Conservation (phyloP, 2,329 filamentous ascomycete species). For the Hypoxylon sp. region DNA sequence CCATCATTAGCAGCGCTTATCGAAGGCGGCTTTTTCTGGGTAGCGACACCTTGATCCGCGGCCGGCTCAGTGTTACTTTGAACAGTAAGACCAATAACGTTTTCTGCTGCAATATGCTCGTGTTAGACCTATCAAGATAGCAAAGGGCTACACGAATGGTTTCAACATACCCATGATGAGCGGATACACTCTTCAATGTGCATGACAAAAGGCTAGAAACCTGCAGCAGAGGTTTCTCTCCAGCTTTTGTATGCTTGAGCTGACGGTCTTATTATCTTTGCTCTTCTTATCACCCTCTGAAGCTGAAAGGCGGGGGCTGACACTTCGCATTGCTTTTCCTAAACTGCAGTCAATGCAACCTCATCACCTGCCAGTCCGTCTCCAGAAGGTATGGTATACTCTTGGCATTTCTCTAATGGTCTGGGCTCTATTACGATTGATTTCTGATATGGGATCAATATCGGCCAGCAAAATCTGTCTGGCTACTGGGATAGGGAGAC, state of each 20-base stretch:
- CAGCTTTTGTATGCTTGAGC: slow-evolving; percentile 6
- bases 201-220: slow-evolving; percentile 2
- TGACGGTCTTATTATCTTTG: neutral
- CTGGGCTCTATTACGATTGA: no score
- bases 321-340: no score
- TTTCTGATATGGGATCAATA: no score
- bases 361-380: neutral
- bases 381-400: no score
- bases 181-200: slow-evolving; percentile 2
- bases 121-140: neutral
- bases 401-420: no score
- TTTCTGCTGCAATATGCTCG: slow-evolving; percentile 28
- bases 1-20: neutral
- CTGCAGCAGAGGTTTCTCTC: neutral
- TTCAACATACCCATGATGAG: slow-evolving; percentile 29
- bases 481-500: neutral
- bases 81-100: slow-evolving; percentile 33
- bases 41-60: slow-evolving; percentile 19
- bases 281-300: no score
- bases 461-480: neutral
- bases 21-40: neutral
- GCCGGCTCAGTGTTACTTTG: slow-evolving; percentile 38
- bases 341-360: neutral
- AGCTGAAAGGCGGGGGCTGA: no score
- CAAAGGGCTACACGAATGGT: neutral